Conservation (phyloP, 164 flowering plant genomes). For the Magnolia officinalis region DNA sequence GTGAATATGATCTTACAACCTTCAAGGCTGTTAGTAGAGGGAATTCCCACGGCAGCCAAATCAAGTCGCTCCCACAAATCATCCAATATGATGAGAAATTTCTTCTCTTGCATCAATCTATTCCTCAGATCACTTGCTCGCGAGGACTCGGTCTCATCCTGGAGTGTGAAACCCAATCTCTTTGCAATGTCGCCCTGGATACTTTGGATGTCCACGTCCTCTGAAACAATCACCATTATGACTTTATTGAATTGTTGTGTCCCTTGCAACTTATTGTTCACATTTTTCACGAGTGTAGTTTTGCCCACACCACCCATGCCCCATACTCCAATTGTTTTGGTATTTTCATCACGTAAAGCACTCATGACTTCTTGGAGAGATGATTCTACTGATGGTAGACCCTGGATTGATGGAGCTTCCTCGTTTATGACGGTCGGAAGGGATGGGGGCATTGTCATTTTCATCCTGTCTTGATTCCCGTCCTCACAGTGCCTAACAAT, state of each 20-base stretch:
- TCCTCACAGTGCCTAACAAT: too few relatives aligned
- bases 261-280: conserved; percentile 4
- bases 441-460: too few relatives aligned
- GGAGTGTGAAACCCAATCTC: background rate
- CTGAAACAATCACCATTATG: conserved; percentile 3
- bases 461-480: too few relatives aligned
- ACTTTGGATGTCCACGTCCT: background rate
- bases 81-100: conserved; percentile 11
- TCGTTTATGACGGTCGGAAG: too few relatives aligned
- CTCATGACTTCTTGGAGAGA: too few relatives aligned
- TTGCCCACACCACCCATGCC: conserved; percentile 23
- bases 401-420: too few relatives aligned
- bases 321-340: conserved; percentile 10
- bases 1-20: conserved; percentile 7
- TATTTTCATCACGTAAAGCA: background rate
- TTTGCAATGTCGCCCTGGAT: conserved; percentile 2
- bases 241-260: background rate
- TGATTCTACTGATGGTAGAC: too few relatives aligned
- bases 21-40: background rate
- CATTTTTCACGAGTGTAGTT: conserved; percentile 9
- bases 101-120: background rate
- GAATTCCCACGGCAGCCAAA: conserved; percentile 8
- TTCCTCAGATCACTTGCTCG: background rate
- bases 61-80: conserved; percentile 6
- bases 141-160: background rate